A percentile compares a stretch with the other conserved stretches of the same genome.
Conservation (phyloP, 345 rosid species). For the Psidium guajava region DNA sequence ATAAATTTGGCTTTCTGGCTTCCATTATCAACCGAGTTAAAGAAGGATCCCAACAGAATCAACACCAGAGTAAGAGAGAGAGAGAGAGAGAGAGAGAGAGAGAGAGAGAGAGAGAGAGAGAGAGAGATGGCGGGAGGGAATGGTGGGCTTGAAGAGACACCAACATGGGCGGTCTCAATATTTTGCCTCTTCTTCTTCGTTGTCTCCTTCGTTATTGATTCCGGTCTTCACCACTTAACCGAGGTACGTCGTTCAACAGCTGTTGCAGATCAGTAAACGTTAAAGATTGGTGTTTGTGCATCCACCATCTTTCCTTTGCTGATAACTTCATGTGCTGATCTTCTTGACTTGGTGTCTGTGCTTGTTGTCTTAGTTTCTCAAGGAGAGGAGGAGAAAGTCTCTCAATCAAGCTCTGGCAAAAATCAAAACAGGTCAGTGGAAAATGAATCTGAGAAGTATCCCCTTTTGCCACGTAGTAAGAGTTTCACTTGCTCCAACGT, state of each 20-base stretch:
- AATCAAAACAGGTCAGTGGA: conserved; percentile 8
- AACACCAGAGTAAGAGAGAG: no score
- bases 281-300: neutral
- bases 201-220: conserved; percentile 2
- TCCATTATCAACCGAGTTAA: neutral
- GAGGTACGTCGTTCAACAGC: neutral
- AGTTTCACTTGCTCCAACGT: neutral
- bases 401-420: conserved; percentile 7
- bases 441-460: neutral
- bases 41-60: neutral
- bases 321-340: neutral
- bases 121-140: neutral
- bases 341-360: neutral
- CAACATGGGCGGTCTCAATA: conserved; percentile 18
- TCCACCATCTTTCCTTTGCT: neutral
- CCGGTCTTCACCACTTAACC: conserved; percentile 5
- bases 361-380: conserved; percentile 2
- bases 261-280: neutral
- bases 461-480: neutral
- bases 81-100: neutral
- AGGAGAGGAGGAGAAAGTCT: conserved; percentile 11
- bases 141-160: conserved; percentile 8
- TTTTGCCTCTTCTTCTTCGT: conserved; percentile 13
- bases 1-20: neutral
- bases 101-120: no score